Evolutionary conservation across 2,329 filamentous ascomycete species (phyloP), one percentile per base, ranked within the genome.

Genomic region (Furcasterigmium furcatum): DNA sequence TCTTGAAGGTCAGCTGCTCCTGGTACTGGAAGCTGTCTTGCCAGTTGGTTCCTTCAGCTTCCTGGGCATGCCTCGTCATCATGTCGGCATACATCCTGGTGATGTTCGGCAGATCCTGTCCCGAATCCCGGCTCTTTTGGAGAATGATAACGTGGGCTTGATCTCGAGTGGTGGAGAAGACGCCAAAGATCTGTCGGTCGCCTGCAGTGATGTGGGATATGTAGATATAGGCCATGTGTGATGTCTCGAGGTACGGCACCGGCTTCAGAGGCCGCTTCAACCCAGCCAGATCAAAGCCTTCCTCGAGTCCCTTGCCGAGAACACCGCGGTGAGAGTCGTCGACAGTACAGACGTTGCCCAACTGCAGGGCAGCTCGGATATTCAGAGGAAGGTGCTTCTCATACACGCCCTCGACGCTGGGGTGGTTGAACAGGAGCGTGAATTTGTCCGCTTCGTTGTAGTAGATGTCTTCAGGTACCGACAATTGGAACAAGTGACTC

Each of bases 351-450:
- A 88, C 74, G 58, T 89, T 96, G 35, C 94, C 95, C 1, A 99
- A 74, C 55, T 94, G 88, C 9, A 99, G 78, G 25, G 99, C 80
- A 4, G 92, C 94, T 34, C 92, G 82, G 40, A 95, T 80, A 52
- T 88, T 89, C 6, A 97, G 74, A 1, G 95, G 91, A 2, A 99
- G 77, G 54, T 96, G 87, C 58, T 87, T 92, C 69, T 99, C 95
- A 59, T 99, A 99, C 13, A 99, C 91, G 24, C 95, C 95, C 66
- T 99, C 94, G 2, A 99, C 88, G 63, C 91, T 96, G 0, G 91
- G 82, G 60, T 99, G 91, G 52, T 92, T 91, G 71, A 96, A 92
- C 2, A 97, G 73, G 22, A 85, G 69, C 2, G 85, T 82, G 50
- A 97, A 85, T 60, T 91, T 95, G 50, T 91, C 86, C 0, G 85